These are phyloP conservation scores for Chalciporus piperatus DNA, from an alignment of 768 basidiomycete genomes.

Conservation along the genomic window DNA sequence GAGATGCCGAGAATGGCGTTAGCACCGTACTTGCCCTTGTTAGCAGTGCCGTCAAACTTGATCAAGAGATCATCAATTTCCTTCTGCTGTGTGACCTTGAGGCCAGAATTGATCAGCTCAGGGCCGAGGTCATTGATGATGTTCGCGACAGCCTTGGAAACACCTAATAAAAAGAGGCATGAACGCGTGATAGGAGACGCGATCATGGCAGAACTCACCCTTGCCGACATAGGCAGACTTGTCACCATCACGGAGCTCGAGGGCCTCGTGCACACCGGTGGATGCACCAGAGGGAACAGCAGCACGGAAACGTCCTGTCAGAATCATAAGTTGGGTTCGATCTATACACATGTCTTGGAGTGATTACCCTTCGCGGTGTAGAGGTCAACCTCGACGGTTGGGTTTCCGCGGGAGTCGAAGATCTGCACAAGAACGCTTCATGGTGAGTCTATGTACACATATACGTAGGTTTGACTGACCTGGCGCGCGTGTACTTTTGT, in stretches of 20 bases:
- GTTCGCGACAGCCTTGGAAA: slow-evolving; percentile 89
- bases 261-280: slow-evolving; percentile 96
- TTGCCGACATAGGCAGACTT: slow-evolving; percentile 93
- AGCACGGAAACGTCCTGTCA: slow-evolving; percentile 84
- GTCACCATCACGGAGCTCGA: slow-evolving; percentile 97
- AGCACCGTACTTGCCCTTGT: slow-evolving; percentile 99
- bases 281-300: slow-evolving; percentile 98
- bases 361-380: slow-evolving; percentile 78
- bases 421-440: slow-evolving; percentile 54
- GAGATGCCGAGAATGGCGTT: slow-evolving; percentile 99
- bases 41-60: slow-evolving; percentile 94
- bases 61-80: slow-evolving; percentile 97
- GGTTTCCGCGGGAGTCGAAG: slow-evolving; percentile 99
- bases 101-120: slow-evolving; percentile 76
- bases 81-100: slow-evolving; percentile 87
- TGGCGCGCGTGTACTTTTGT: slow-evolving; percentile 91
- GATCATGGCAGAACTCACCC: slow-evolving; percentile 48
- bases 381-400: slow-evolving; percentile 93
- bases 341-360: not conserved
- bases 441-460: not conserved
- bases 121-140: slow-evolving; percentile 92
- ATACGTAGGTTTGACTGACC: slow-evolving; percentile 42
- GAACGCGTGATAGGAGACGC: not conserved
- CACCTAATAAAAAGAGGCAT: slow-evolving; percentile 52
- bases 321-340: slow-evolving; percentile 11